phyloP scores from a whole-genome alignment of 1,284 basidiomycete species.

The Paramarasmius palmivorus region DNA sequence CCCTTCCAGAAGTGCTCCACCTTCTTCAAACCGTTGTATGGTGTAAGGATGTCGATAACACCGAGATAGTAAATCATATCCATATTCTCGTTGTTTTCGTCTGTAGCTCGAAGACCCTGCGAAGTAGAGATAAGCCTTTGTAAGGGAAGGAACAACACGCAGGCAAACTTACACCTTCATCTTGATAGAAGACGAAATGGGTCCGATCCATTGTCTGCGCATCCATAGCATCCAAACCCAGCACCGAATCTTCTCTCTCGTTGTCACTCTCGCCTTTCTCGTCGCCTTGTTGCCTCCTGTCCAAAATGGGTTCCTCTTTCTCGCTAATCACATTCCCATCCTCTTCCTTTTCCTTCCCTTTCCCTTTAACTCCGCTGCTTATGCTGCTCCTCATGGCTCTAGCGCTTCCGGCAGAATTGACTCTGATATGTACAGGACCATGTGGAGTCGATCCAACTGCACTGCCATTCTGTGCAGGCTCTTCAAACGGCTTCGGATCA shows the following conservation, averaged over 20 bases:
- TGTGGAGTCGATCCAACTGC: slow-evolving; percentile 44
- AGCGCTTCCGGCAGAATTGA: slow-evolving; percentile 56
- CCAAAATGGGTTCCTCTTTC: not conserved
- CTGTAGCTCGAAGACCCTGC: slow-evolving; percentile 80
- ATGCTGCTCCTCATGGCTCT: not conserved
- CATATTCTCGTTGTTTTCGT: slow-evolving; percentile 76
- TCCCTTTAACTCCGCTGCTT: not conserved
- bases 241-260: not conserved
- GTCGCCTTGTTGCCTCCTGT: not conserved
- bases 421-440: slow-evolving; percentile 38
- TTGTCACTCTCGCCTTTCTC: not conserved
- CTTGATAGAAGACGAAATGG: slow-evolving; percentile 93
- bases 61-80: slow-evolving; percentile 93
- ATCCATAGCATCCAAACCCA: slow-evolving; percentile 19
- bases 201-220: slow-evolving; percentile 71
- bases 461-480: slow-evolving; percentile 14
- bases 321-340: not conserved
- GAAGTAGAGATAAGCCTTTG: not conserved
- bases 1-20: slow-evolving; percentile 94
- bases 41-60: slow-evolving; percentile 93
- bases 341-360: slow-evolving; percentile 1
- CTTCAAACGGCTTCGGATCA: slow-evolving; percentile 74
- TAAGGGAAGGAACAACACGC: not conserved
- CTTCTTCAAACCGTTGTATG: slow-evolving; percentile 80
- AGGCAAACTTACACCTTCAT: slow-evolving; percentile 70